Evolutionary conservation across 805 yeast species (phyloP).

Genomic region (Metschnikowia gelsemii): DNA sequence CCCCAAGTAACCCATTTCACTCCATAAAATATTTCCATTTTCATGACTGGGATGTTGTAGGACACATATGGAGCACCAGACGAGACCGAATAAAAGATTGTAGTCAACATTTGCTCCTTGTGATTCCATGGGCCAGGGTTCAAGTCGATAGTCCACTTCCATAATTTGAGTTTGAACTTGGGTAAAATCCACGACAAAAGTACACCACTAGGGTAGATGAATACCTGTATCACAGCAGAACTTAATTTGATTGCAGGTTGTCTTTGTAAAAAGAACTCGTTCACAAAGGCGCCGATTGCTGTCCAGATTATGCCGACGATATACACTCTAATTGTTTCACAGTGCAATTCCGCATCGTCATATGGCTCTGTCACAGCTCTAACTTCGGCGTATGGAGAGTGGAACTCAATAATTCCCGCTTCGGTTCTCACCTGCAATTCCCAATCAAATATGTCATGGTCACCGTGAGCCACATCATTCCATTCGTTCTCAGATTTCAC

Average conservation of each 20-base stretch:
- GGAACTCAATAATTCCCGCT: slow-evolving; percentile 34
- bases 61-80: slow-evolving; percentile 54
- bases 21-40: slow-evolving; percentile 48
- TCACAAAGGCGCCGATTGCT: slow-evolving; percentile 57
- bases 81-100: slow-evolving; percentile 51
- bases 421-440: slow-evolving; percentile 35
- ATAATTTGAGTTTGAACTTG: slow-evolving; percentile 35
- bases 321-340: slow-evolving; percentile 58
- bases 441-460: slow-evolving; percentile 28
- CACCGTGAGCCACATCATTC: slow-evolving; percentile 1
- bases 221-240: slow-evolving; percentile 54
- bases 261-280: slow-evolving; percentile 57
- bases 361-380: slow-evolving; percentile 56
- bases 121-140: slow-evolving; percentile 64
- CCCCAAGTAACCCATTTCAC: slow-evolving; percentile 43
- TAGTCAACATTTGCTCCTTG: slow-evolving; percentile 60
- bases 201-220: slow-evolving; percentile 60
- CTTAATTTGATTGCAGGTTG: slow-evolving; percentile 52
- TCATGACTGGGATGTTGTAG: slow-evolving; percentile 26
- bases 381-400: slow-evolving; percentile 61
- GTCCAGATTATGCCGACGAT: slow-evolving; percentile 48
- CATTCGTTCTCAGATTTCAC: neutral
- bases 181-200: slow-evolving; percentile 46
- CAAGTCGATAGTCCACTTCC: slow-evolving; percentile 41
- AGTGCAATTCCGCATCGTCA: slow-evolving; percentile 49